These are phyloP conservation scores for Arctium minus DNA, from an alignment of 129 eudicot species.

Conservation along the genomic window DNA sequence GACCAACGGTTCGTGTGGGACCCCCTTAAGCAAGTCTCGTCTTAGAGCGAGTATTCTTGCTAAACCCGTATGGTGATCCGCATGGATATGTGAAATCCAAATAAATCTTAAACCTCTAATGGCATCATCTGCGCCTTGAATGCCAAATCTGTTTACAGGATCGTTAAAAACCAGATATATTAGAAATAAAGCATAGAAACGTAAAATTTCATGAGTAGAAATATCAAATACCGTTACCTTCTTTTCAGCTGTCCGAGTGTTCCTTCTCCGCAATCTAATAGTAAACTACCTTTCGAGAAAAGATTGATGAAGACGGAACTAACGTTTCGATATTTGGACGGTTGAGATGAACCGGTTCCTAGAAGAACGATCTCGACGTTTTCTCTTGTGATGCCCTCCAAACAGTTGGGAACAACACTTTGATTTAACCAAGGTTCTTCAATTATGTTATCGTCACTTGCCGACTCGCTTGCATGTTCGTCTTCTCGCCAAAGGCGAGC, in stretches of 20 bases:
- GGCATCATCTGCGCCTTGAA: constrained; percentile 72
- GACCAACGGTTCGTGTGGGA: constrained; percentile 66
- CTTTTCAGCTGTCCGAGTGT: constrained; percentile 88
- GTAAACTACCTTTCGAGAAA: constrained; percentile 76
- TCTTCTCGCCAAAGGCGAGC: constrained; percentile 40
- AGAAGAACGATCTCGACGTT: constrained; percentile 89
- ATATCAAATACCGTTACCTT: constrained; percentile 38
- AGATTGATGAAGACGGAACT: constrained; percentile 81
- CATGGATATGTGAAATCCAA: constrained; percentile 97
- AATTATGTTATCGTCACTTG: constrained; percentile 14
- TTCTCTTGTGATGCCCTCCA: constrained; percentile 72
- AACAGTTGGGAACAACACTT: constrained; percentile 51
- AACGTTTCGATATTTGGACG: constrained; percentile 91
- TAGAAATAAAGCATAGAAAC: neutral
- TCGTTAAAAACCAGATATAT: neutral
- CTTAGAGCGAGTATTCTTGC: constrained; percentile 84
- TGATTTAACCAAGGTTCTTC: constrained; percentile 83
- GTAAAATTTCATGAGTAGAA: neutral
- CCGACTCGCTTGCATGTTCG: constrained; percentile 18
- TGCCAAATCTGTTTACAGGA: constrained; percentile 47
- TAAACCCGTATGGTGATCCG: constrained; percentile 88
- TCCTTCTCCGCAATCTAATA: constrained; percentile 96
- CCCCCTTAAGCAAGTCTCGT: constrained; percentile 63
- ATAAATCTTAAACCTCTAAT: constrained; percentile 62
- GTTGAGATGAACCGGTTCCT: constrained; percentile 96